Evolutionary conservation across 192 early-diverging fungal species (phyloP), one percentile per base, ranked within the genome.

Genomic region (Geosiphon pyriformis): DNA sequence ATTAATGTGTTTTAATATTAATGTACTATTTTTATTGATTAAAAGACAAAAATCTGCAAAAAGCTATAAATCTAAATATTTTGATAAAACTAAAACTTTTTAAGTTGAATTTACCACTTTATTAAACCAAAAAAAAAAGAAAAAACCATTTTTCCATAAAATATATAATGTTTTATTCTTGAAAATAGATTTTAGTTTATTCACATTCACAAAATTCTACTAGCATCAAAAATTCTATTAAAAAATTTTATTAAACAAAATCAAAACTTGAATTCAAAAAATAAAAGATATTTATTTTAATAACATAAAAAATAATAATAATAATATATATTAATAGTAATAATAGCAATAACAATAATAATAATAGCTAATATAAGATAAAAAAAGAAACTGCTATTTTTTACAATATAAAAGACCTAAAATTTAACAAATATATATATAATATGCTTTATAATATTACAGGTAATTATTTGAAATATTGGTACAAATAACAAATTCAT

Each of bases 331-430:
- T 12, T 54, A 54, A 7, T 7, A 7, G 6, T 2, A 55, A 55
- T 55, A 4, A 0, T 55, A 4, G 2, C 23, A 23, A 55, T 55
- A 23, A 4, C 53, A 20, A 20, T 54, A 26, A 54, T 54, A 20
- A 26, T 54, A 23, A 55, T 55, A 55, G 53, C 53, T 55, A 55
- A 23, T 55, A 23, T 55, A 8, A 20, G 52, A 20, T 26, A 20
- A 20, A 20, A 26, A 54, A 54, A 54, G 52, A 20, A 26, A 23
- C 52, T 42, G 37, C 37, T 15, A 42, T 23, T 54, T 54, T 54
- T 54, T 54, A 54, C 52, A 23, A 54, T 54, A 20, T 54, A 54
- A 54, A 54, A 20, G 52, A 20, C 52, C 52, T 54, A 54, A 20
- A 20, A 54, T 54, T 20, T 20, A 20, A 20, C 52, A 54, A 20